Conservation (phyloP, 1,139 yeast genomes). For the Taiozyma onychis region DNA sequence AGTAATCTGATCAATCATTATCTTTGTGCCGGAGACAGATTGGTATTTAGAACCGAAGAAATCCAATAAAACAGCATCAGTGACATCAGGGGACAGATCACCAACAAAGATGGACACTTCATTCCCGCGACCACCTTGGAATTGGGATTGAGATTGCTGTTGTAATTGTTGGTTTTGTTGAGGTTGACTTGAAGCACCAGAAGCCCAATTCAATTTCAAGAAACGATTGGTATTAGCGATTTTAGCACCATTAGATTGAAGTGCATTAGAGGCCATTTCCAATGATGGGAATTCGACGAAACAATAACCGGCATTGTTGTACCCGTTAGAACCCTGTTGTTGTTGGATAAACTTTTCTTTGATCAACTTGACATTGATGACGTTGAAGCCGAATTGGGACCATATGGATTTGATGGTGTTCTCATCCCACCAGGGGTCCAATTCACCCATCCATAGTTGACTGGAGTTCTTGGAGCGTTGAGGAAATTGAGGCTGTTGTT, state of each 20-base stretch:
- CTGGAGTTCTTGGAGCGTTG: constrained; percentile 1
- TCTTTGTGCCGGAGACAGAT: constrained; percentile 78
- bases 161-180: constrained; percentile 21
- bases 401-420: constrained; percentile 60
- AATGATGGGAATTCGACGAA: constrained; percentile 74
- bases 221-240: constrained; percentile 58
- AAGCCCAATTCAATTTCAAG: constrained; percentile 83
- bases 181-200: constrained; percentile 38
- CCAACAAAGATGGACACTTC: constrained; percentile 83
- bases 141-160: not conserved
- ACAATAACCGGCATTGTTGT: constrained; percentile 66
- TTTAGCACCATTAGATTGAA: constrained; percentile 59
- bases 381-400: constrained; percentile 45
- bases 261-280: constrained; percentile 65
- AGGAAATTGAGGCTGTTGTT: not conserved
- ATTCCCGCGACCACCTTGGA: not conserved
- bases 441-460: constrained; percentile 88
- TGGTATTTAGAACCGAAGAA: constrained; percentile 67
- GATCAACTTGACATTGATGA: constrained; percentile 54
- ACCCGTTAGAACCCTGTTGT: constrained; percentile 23
- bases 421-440: constrained; percentile 85
- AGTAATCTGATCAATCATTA: constrained; percentile 76
- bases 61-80: constrained; percentile 64
- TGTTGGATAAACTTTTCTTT: constrained; percentile 35
- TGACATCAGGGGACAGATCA: constrained; percentile 71